These are phyloP conservation scores for Penicillium polonicum DNA, from an alignment of 2,329 filamentous ascomycete species.

Conservation along the genomic window DNA sequence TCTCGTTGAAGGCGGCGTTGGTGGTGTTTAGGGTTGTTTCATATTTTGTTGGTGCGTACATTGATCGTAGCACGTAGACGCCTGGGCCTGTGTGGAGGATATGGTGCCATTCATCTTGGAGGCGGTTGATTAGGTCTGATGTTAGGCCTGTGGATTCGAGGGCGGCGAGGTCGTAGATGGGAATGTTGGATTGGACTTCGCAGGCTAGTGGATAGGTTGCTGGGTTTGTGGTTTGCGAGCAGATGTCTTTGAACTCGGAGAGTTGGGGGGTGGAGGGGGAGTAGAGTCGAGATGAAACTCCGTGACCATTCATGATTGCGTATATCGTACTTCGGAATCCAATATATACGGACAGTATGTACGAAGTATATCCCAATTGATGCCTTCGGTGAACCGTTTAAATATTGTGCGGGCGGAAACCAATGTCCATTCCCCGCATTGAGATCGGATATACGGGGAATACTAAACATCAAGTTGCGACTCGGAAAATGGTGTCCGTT, in stretches of 20 bases:
- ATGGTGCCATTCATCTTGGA: constrained; percentile 63
- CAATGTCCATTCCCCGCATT: constrained; percentile 22
- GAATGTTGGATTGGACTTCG: constrained; percentile 52
- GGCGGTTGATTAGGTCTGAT: constrained; percentile 30
- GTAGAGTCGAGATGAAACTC: constrained; percentile 26
- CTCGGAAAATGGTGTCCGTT: constrained; percentile 19
- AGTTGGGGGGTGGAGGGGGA: constrained; percentile 28
- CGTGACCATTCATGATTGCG: constrained; percentile 7
- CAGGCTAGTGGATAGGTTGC: constrained; percentile 51
- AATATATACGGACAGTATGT: not conserved
- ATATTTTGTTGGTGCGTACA: constrained; percentile 46
- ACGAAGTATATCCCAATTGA: not conserved
- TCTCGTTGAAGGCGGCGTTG: constrained; percentile 49
- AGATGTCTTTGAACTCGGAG: constrained; percentile 47
- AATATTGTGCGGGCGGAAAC: constrained; percentile 16
- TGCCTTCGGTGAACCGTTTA: not conserved
- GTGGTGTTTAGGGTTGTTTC: constrained; percentile 44
- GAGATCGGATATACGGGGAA: not conserved
- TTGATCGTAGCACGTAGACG: constrained; percentile 57
- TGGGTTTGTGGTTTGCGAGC: constrained; percentile 39
- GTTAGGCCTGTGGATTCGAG: constrained; percentile 35
- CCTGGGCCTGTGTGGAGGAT: constrained; percentile 58
- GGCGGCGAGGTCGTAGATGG: constrained; percentile 53
- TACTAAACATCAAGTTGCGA: not conserved
- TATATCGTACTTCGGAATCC: not conserved